Conservation (phyloP, 805 yeast genomes). For the Ogataea allantospora region DNA sequence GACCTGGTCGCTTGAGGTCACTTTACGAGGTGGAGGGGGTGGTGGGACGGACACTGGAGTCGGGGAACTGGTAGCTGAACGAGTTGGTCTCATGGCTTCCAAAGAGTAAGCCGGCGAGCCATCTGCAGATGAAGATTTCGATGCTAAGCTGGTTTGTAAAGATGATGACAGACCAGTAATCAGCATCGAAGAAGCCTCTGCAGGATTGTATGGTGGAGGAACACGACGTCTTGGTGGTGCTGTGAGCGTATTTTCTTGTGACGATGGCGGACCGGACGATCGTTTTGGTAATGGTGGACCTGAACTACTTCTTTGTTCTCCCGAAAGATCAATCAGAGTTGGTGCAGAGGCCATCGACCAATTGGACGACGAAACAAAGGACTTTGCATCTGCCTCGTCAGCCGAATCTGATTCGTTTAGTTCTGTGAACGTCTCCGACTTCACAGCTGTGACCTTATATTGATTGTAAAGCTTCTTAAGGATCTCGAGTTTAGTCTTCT, state of each 20-base stretch:
- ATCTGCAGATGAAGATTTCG: constrained; percentile 3
- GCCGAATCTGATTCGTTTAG: constrained; percentile 29
- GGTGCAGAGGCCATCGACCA: constrained; percentile 24
- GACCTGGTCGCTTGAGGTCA: constrained; percentile 6
- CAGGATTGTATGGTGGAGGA: constrained; percentile 26
- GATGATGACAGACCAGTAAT: constrained; percentile 25
- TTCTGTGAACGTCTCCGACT: constrained; percentile 25
- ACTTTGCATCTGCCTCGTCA: constrained; percentile 10
- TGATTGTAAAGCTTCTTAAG: constrained; percentile 58
- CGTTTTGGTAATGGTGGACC: constrained; percentile 20
- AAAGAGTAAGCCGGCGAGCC: constrained; percentile 12
- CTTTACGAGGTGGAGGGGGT: constrained; percentile 30
- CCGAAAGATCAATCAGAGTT: constrained; percentile 25
- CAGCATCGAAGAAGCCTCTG: constrained; percentile 21
- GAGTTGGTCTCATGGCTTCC: constrained; percentile 32
- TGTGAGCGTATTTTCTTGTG: constrained; percentile 11
- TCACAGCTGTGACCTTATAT: constrained; percentile 39
- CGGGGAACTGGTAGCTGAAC: constrained; percentile 31
- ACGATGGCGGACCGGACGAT: constrained; percentile 11
- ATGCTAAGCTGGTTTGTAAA: constrained; percentile 12
- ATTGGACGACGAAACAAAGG: constrained; percentile 16
- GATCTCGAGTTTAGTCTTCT: constrained; percentile 52
- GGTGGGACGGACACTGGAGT: constrained; percentile 31
- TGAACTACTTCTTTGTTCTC: not conserved
- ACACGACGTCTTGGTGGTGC: constrained; percentile 19